Conservation (phyloP, 2,329 filamentous ascomycete genomes). For the Berkeleyomyces rouxiae region DNA sequence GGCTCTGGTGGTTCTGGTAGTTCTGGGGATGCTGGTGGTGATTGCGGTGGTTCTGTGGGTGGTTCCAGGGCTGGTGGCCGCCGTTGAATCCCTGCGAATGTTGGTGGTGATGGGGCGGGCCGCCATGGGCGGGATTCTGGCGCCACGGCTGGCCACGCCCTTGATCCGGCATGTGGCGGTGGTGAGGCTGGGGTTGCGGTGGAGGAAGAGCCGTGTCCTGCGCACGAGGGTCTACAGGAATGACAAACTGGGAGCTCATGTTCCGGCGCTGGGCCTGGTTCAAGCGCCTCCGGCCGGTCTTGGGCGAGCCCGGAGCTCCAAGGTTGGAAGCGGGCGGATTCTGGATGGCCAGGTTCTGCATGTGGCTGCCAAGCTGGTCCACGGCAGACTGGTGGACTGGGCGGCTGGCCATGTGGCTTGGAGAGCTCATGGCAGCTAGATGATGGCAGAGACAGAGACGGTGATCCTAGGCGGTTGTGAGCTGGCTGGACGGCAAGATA, state of each 20-base stretch:
- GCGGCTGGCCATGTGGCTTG: not conserved
- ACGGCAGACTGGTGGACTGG: not conserved
- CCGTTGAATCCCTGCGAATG: not conserved
- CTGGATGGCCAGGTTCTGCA: slow-evolving; percentile 1
- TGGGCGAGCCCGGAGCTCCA: not conserved
- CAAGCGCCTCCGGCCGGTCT: slow-evolving; percentile 24
- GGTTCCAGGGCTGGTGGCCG: not conserved
- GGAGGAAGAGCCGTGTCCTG: slow-evolving; percentile 13
- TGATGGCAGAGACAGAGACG: not conserved
- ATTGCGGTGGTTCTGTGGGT: not conserved
- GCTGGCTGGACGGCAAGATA: too few relatives aligned
- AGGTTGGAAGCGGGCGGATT: not conserved
- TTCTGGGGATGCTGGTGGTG: not conserved
- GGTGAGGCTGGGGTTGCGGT: not conserved
- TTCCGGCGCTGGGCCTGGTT: slow-evolving; percentile 49
- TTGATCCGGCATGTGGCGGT: not conserved
- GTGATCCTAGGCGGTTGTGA: not conserved
- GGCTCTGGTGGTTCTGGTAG: not conserved
- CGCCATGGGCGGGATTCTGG: not conserved
- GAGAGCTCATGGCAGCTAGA: not conserved
- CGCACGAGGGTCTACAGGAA: slow-evolving; percentile 35
- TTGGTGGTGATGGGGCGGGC: not conserved
- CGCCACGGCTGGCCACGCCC: not conserved
- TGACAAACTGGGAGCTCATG: slow-evolving; percentile 41
- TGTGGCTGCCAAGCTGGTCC: not conserved